Percentiles rank a stretch among this genome's conserved stretches.
These are phyloP conservation scores for Globisporangium camurandrum DNA, from an alignment of 352 stramenopile species.

Conservation along the genomic window DNA sequence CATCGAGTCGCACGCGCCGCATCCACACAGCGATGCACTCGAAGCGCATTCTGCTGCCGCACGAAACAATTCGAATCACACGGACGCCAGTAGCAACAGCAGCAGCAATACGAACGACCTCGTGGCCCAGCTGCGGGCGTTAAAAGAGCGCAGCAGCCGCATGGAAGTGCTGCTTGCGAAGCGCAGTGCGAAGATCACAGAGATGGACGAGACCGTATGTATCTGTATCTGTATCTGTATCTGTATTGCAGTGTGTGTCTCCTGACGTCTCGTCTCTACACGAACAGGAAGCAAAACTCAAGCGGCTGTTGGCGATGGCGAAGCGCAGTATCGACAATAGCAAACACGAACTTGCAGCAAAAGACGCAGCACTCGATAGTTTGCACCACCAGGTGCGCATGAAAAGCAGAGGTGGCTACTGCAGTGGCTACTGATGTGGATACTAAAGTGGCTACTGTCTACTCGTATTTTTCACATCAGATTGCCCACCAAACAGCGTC, in stretches of 20 bases:
- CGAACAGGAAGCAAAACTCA: constrained; percentile 72
- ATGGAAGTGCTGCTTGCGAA: constrained; percentile 63
- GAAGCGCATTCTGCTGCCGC: too few relatives aligned
- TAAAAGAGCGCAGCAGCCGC: constrained; percentile 49
- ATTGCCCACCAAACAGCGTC: too few relatives aligned
- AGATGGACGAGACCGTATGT: constrained; percentile 68
- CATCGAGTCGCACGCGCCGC: too few relatives aligned
- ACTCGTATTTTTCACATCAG: too few relatives aligned
- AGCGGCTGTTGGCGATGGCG: constrained; percentile 77
- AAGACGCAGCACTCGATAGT: constrained; percentile 42
- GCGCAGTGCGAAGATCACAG: constrained; percentile 64
- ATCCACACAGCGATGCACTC: too few relatives aligned
- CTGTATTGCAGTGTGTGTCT: background rate
- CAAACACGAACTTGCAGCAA: constrained; percentile 70
- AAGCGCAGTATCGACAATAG: constrained; percentile 88
- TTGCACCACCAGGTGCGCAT: constrained; percentile 33
- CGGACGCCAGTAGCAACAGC: too few relatives aligned
- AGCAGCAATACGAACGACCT: constrained; percentile 18
- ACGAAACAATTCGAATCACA: too few relatives aligned
- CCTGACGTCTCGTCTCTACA: constrained; percentile 7
- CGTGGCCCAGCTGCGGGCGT: constrained; percentile 34
- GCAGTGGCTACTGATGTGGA: too few relatives aligned
- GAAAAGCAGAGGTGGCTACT: too few relatives aligned
- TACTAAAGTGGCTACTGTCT: too few relatives aligned
- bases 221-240: background rate